Evolutionary conservation across 2,329 filamentous ascomycete species (phyloP).

Genomic region (Colletotrichum nymphaeae): DNA sequence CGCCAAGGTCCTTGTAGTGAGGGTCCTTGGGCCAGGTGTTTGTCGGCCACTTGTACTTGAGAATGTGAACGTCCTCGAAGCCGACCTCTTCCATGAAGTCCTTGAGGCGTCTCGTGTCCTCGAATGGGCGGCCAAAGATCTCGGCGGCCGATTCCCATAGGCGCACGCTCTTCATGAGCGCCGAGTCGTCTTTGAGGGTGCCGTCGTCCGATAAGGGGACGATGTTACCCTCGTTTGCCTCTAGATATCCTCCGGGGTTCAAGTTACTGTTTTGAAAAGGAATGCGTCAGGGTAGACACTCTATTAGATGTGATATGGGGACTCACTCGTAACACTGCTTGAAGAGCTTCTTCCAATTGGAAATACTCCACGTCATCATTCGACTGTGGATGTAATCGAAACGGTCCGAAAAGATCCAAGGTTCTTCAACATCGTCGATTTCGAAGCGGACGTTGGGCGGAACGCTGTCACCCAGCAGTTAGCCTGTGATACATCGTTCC

Average conservation of each 20-base stretch:
- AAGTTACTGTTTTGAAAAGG: constrained; percentile 38
- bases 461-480: constrained; percentile 34
- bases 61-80: constrained; percentile 45
- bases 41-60: constrained; percentile 44
- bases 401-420: constrained; percentile 42
- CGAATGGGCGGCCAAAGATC: too few species aligned
- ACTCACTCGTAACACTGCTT: constrained; percentile 29
- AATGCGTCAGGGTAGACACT: too few species aligned
- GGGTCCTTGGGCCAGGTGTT: constrained; percentile 37
- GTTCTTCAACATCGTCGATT: constrained; percentile 48
- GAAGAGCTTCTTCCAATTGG: constrained; percentile 43
- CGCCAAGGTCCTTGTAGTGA: constrained; percentile 47
- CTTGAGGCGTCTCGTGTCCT: too few species aligned
- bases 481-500: too few species aligned
- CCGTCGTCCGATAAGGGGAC: constrained; percentile 53
- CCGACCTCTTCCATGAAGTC: constrained; percentile 42
- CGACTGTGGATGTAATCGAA: constrained; percentile 26
- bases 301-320: too few species aligned
- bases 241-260: constrained; percentile 56
- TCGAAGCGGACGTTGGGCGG: constrained; percentile 58
- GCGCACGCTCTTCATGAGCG: constrained; percentile 40
- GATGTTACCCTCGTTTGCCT: constrained; percentile 55
- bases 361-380: not conserved
- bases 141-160: too few species aligned
- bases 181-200: constrained; percentile 42